Evolutionary conservation across 2,329 filamentous ascomycete species (phyloP), one percentile per base, ranked within the genome.

Genomic region (Ciborinia camelliae): DNA sequence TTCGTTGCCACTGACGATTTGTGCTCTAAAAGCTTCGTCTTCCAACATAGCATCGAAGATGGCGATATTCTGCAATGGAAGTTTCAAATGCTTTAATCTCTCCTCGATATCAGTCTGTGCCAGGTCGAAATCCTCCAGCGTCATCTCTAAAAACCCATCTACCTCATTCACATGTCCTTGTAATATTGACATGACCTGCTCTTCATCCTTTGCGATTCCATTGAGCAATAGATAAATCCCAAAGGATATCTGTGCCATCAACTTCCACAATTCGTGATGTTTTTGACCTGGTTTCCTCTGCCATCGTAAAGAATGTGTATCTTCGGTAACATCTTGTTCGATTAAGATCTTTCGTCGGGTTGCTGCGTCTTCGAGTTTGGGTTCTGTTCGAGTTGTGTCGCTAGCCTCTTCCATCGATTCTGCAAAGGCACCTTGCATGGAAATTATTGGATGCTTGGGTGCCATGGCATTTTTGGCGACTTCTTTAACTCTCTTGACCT

Each of bases 101-200:
- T 91, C 90, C 63, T 85, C 84, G 68, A 98, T 87, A 75, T 98
- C 95, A 66, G 86, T 81, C 52, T 88, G 84, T 5, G 92, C 91
- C 61, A 92, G 80, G 53, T 90, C 84, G 60, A 97, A 87, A 75
- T 97, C 94, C 71, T 96, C 92, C 51, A 91, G 86, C 0, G 91
- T 90, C 23, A 90, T 86, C 76, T 96, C 91, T 41, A 98, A 80
- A 73, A 97, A 97, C 72, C 90, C 88, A 76, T 98, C 95, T 37
- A 98, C 86, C 76, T 98, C 94, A 73, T 97, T 91, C 67, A 98
- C 95, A 76, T 98, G 94, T 18, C 86, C 87, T 74, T 97, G 92
- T 64, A 98, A 81, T 62, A 98, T 98, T 69, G 84, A 87, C 68
- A 97, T 88, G 15, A 97, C 94, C 75, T 96, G 91, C 41, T 87